These are phyloP conservation scores for Exophiala dermatitidis DNA, from an alignment of 2,329 filamentous ascomycete species.

Conservation along the genomic window DNA sequence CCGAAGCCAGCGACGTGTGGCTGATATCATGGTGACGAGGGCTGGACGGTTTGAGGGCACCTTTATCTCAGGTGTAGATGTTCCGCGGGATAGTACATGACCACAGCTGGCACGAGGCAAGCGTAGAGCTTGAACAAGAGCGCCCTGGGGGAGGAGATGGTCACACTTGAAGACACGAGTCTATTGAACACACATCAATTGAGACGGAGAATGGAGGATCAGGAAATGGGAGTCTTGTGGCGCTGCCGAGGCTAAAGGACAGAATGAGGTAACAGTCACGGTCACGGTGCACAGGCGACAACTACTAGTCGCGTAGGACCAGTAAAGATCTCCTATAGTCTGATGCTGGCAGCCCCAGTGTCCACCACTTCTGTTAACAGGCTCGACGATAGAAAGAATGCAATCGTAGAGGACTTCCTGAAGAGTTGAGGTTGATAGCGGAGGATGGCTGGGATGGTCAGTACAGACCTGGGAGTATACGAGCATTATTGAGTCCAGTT, in stretches of 20 bases:
- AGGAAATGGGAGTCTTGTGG: slow-evolving; percentile 6
- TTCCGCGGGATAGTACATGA: slow-evolving; percentile 16
- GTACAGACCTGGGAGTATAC: too few species aligned
- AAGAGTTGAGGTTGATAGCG: too few species aligned
- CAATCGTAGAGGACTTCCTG: too few species aligned
- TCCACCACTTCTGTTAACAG: too few species aligned
- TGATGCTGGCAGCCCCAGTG: too few species aligned
- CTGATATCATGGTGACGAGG: slow-evolving; percentile 59
- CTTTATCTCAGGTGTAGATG: slow-evolving; percentile 19
- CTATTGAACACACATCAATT: slow-evolving; percentile 7
- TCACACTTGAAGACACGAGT: background rate
- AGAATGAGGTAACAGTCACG: background rate
- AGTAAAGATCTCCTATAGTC: too few species aligned
- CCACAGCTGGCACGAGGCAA: slow-evolving; percentile 7
- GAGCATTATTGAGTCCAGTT: too few species aligned
- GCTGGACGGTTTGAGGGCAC: slow-evolving; percentile 2
- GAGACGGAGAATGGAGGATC: slow-evolving; percentile 3
- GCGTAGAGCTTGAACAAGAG: slow-evolving; percentile 1
- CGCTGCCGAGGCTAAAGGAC: slow-evolving; percentile 17
- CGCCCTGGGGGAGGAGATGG: slow-evolving; percentile 3
- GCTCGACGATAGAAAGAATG: too few species aligned
- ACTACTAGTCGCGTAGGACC: too few species aligned
- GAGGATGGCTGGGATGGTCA: too few species aligned
- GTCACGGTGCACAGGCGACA: too few species aligned
- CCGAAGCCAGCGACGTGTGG: slow-evolving; percentile 82